Evolutionary conservation across 805 yeast species (phyloP).

Genomic region (Ogataea degrootiae): DNA sequence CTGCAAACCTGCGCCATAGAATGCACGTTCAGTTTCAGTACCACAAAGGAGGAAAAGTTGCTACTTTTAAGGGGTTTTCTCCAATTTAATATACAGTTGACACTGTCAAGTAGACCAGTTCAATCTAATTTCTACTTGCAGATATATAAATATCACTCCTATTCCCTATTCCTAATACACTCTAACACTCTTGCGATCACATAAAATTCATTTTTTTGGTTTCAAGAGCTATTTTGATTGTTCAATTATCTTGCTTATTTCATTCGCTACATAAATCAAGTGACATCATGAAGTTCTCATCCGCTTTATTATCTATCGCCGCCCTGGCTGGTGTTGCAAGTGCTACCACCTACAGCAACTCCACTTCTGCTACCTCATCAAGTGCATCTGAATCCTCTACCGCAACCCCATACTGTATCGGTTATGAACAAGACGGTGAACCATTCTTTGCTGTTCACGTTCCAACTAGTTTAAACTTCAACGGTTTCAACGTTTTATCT

Average conservation of each 20-base stretch:
- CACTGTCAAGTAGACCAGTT: no score
- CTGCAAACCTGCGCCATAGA: no score
- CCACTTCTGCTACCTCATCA: conserved; percentile 9
- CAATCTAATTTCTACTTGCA: no score
- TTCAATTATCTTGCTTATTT: conserved; percentile 4
- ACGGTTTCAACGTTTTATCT: conserved; percentile 12
- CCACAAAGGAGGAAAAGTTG: no score
- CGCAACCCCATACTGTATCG: conserved; percentile 16
- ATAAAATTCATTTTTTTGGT: no score
- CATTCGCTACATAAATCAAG: conserved; percentile 10
- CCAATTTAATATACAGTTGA: no score
- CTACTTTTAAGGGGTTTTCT: no score
- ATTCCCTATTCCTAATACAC: no score
- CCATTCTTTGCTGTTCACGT: conserved; percentile 18
- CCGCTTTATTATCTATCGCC: conserved; percentile 11
- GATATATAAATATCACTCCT: no score
- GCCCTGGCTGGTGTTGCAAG: conserved; percentile 13
- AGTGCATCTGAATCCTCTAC: neutral
- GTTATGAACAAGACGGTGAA: conserved; percentile 11
- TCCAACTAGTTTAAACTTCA: conserved; percentile 13
- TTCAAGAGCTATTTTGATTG: no score
- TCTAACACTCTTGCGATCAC: no score
- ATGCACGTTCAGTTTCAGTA: no score
- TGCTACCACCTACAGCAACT: conserved; percentile 12
- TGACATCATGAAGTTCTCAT: conserved; percentile 16